phyloP scores from a whole-genome alignment of 2,329 filamentous ascomycete species.

The Colletotrichum filicis region DNA sequence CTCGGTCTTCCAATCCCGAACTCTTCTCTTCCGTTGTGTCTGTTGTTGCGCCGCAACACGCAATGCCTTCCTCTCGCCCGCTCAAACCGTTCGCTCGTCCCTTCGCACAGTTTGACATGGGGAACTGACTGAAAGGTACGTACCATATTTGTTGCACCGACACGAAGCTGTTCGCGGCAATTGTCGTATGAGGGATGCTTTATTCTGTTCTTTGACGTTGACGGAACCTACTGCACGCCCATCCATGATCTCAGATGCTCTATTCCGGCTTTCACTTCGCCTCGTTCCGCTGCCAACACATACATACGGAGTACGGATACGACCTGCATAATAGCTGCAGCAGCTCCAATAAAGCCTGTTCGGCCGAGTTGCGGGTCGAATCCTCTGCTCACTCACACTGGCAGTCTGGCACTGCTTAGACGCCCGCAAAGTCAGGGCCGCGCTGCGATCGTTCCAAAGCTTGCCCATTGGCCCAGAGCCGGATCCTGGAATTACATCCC shows the following conservation, averaged over 20 bases:
- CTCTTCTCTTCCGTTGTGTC: neutral
- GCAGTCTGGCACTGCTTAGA: neutral
- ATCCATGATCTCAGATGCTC: neutral
- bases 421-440: neutral
- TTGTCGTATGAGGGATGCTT: constrained; percentile 1
- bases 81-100: neutral
- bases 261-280: constrained; percentile 3
- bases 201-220: constrained; percentile 8
- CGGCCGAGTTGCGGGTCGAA: constrained; percentile 29
- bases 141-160: constrained; percentile 4
- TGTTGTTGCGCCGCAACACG: neutral
- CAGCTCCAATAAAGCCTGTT: neutral
- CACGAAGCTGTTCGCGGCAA: constrained; percentile 17
- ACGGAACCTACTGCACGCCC: neutral
- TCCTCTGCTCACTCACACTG: neutral
- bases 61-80: neutral
- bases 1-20: neutral
- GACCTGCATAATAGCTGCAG: constrained; percentile 1
- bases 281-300: constrained; percentile 3
- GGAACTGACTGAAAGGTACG: neutral
- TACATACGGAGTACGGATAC: neutral
- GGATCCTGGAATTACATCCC: neutral
- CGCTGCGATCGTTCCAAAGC: neutral
- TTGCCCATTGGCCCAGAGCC: neutral
- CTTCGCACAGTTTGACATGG: neutral